Percentiles rank a stretch among this genome's conserved stretches.
phyloP scores from a whole-genome alignment of 1,284 basidiomycete species.

The Xerocomus amazonicus region DNA sequence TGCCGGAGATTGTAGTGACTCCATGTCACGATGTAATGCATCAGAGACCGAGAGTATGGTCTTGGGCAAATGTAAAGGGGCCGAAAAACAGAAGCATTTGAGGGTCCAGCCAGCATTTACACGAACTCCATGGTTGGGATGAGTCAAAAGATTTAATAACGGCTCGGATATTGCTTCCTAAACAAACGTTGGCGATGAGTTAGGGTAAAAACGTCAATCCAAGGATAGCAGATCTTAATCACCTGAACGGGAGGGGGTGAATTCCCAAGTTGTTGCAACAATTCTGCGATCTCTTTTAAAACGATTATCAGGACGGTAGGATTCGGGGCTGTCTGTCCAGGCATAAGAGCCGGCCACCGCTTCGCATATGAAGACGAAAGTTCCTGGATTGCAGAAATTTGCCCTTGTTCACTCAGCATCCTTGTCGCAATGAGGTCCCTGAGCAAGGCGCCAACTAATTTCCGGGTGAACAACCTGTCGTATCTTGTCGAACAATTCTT shows the following conservation, averaged over 20 bases:
- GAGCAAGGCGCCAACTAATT: conserved; percentile 73
- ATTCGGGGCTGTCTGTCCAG: conserved; percentile 72
- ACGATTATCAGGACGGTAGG: conserved; percentile 74
- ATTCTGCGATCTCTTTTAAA: conserved; percentile 79
- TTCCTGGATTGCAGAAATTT: conserved; percentile 89
- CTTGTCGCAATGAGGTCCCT: conserved; percentile 85
- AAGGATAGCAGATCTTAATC: conserved; percentile 12
- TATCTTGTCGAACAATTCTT: conserved; percentile 59
- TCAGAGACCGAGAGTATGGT: conserved; percentile 74
- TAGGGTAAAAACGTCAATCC: not conserved
- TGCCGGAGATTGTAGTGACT: conserved; percentile 60
- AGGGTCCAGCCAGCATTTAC: conserved; percentile 86
- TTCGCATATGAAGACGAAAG: conserved; percentile 79
- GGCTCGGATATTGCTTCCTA: conserved; percentile 87
- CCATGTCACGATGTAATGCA: conserved; percentile 81
- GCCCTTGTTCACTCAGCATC: conserved; percentile 89
- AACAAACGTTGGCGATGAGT: conserved; percentile 2
- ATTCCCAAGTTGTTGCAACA: conserved; percentile 89
- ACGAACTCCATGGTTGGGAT: conserved; percentile 85
- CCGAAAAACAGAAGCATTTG: conserved; percentile 85
- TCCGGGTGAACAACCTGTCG: conserved; percentile 73
- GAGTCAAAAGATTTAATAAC: conserved; percentile 78
- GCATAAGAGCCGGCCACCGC: conserved; percentile 91
- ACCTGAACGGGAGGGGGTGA: conserved; percentile 86
- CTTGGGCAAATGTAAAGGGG: conserved; percentile 80